Conservation (phyloP, 2,329 filamentous ascomycete species). For the Chaetomiaceae sp. region DNA sequence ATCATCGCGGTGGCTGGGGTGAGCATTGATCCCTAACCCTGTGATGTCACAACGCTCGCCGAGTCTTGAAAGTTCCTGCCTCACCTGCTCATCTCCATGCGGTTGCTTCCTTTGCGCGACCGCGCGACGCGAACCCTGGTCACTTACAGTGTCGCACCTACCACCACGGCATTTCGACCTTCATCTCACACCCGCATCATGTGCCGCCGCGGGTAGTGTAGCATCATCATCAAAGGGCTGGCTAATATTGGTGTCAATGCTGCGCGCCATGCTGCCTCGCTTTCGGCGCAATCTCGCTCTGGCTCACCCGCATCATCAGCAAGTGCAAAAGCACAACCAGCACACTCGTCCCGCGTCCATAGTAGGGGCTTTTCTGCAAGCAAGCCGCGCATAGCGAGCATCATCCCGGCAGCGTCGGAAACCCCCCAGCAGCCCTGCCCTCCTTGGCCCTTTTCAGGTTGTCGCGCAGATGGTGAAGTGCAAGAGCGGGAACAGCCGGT, state of each 20-base stretch:
- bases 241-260: conserved; percentile 8
- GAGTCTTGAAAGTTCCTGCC: no score
- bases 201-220: no score
- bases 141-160: conserved; percentile 18
- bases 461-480: not conserved
- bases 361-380: no score
- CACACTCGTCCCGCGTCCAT: no score
- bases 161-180: conserved; percentile 6
- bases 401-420: not conserved
- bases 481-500: conserved; percentile 19
- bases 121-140: conserved; percentile 15
- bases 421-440: no score
- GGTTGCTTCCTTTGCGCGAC: conserved; percentile 1
- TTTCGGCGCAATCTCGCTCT: conserved; percentile 15
- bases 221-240: not conserved
- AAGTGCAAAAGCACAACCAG: no score
- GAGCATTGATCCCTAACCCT: conserved; percentile 1
- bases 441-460: not conserved
- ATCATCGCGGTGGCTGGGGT: not conserved
- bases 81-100: no score
- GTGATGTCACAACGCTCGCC: no score
- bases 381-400: no score
- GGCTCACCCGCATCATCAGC: no score
- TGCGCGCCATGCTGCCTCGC: conserved; percentile 8
- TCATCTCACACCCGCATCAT: no score